Evolutionary conservation across 805 yeast species (phyloP).

Genomic region (Hagleromyces aurorensis): DNA sequence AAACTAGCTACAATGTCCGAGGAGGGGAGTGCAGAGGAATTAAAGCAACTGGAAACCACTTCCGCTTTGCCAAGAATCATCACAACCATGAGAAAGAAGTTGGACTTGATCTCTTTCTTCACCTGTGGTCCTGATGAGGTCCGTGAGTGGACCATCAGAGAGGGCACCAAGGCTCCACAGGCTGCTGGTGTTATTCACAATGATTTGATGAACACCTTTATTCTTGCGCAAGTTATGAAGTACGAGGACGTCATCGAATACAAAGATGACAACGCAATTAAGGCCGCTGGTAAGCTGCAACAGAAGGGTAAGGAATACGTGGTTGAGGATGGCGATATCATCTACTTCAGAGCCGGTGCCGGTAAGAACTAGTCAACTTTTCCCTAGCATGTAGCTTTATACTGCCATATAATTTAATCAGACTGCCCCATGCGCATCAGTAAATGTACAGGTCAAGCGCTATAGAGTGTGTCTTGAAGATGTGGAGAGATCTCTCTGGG

Average conservation of each 20-base stretch:
- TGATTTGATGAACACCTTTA: constrained; percentile 90
- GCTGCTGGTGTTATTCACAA: constrained; percentile 98
- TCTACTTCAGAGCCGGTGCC: constrained; percentile 90
- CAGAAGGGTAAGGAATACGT: constrained; percentile 92
- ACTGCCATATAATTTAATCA: too few species aligned
- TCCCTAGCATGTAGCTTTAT: too few species aligned
- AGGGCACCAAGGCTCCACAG: constrained; percentile 91
- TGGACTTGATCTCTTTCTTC: constrained; percentile 86
- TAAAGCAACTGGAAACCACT: constrained; percentile 61
- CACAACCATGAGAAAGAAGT: constrained; percentile 75
- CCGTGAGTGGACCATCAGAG: constrained; percentile 95
- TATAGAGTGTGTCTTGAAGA: too few species aligned
- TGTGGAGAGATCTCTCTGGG: too few species aligned
- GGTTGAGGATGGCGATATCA: constrained; percentile 91
- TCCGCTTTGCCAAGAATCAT: constrained; percentile 85
- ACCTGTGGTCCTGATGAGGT: constrained; percentile 96
- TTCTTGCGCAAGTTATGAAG: constrained; percentile 87
- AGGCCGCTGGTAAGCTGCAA: constrained; percentile 80
- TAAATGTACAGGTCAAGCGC: too few species aligned
- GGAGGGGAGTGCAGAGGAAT: constrained; percentile 70
- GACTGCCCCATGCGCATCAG: too few species aligned
- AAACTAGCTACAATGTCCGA: constrained; percentile 81
- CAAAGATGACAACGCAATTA: constrained; percentile 75
- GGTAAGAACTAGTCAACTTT: constrained; percentile 71
- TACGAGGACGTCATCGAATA: constrained; percentile 69